Evolutionary conservation across 768 basidiomycete genomes (phyloP).

Genomic region (Pleurotus citrinopileatus): DNA sequence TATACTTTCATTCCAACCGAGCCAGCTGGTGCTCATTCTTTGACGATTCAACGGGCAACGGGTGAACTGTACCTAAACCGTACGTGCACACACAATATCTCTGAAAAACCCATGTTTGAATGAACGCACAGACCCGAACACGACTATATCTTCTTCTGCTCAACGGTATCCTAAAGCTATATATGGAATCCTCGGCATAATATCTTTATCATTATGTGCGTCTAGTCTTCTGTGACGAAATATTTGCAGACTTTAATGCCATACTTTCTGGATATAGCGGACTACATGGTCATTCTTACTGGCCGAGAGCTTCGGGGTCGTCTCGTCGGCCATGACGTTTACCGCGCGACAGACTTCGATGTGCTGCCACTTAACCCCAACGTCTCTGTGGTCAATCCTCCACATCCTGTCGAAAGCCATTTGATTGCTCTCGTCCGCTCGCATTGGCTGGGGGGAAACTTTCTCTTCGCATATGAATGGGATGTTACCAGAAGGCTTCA

Average conservation of each 20-base stretch:
- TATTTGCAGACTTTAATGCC: not conserved
- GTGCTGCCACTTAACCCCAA: slow-evolving; percentile 82
- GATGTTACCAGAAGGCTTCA: slow-evolving; percentile 89
- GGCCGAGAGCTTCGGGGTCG: slow-evolving; percentile 75
- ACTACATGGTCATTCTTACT: slow-evolving; percentile 89
- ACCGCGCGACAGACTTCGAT: slow-evolving; percentile 86
- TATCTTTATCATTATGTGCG: slow-evolving; percentile 75
- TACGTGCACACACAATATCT: slow-evolving; percentile 26
- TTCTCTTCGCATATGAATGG: slow-evolving; percentile 89
- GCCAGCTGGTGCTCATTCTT: slow-evolving; percentile 55
- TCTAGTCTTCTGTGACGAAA: slow-evolving; percentile 14
- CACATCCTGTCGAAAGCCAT: slow-evolving; percentile 86
- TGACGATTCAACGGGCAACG: slow-evolving; percentile 72
- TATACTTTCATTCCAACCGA: slow-evolving; percentile 76
- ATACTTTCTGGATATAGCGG: slow-evolving; percentile 51
- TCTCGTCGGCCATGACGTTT: slow-evolving; percentile 84
- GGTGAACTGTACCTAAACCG: slow-evolving; percentile 73
- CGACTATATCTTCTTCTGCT: slow-evolving; percentile 48
- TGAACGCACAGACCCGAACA: slow-evolving; percentile 44
- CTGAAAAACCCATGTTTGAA: slow-evolving; percentile 3
- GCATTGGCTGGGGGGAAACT: slow-evolving; percentile 75
- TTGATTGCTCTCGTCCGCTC: slow-evolving; percentile 82
- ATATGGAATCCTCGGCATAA: slow-evolving; percentile 75
- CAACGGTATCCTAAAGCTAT: slow-evolving; percentile 62
- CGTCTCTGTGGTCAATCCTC: slow-evolving; percentile 61